These are phyloP conservation scores for Clitoria ternatea DNA, from an alignment of 306 rosid genomes.

Conservation along the genomic window DNA sequence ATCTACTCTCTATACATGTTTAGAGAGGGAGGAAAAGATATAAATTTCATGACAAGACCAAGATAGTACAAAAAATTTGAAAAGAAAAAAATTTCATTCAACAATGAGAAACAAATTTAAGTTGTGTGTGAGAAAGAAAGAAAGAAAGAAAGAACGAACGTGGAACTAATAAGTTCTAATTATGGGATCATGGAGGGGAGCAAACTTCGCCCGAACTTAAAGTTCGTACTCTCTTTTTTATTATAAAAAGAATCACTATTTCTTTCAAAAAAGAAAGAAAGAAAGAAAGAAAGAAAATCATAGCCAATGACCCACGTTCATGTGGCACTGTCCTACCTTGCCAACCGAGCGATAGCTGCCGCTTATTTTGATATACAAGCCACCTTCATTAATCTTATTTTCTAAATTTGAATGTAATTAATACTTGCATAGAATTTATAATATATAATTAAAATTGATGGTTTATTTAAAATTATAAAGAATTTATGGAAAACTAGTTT, in stretches of 20 bases:
- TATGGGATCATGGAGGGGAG: conserved; percentile 70
- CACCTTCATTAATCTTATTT: not conserved
- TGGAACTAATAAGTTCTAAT: conserved; percentile 28
- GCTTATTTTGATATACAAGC: not conserved
- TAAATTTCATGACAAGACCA: conserved; percentile 21
- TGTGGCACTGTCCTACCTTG: not conserved
- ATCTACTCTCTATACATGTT: conserved; percentile 3
- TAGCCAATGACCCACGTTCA: conserved; percentile 1
- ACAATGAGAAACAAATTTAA: not conserved
- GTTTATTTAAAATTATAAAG: no score
- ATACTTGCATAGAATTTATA: no score
- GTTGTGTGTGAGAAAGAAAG: conserved; percentile 25
- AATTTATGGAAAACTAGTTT: no score
- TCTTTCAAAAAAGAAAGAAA: no score
- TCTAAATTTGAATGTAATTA: not conserved
- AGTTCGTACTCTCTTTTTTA: conserved; percentile 34
- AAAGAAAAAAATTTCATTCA: not conserved
- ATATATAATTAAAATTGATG: no score
- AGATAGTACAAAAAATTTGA: not conserved
- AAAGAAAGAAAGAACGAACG: conserved; percentile 36
- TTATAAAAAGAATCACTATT: no score
- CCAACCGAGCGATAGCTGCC: not conserved
- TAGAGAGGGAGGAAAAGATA: conserved; percentile 33
- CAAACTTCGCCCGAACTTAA: conserved; percentile 47
- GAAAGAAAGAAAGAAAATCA: no score